These are phyloP conservation scores for Mycena kentingensis DNA, from an alignment of 768 basidiomycete genomes.

Conservation along the genomic window DNA sequence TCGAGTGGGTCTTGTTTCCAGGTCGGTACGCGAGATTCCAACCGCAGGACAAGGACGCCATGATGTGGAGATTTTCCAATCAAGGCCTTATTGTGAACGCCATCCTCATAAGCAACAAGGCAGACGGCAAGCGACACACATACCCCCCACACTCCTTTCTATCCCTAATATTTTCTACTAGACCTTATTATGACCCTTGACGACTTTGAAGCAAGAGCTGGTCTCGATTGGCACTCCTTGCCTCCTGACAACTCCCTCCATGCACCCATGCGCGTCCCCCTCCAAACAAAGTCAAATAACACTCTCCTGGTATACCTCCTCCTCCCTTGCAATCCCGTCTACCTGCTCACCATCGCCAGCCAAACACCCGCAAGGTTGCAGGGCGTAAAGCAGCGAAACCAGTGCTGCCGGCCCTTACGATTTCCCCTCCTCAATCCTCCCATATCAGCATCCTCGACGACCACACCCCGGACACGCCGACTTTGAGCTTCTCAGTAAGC, in stretches of 20 bases:
- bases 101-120: no score
- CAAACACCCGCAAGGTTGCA: neutral
- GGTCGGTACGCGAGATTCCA: no score
- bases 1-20: no score
- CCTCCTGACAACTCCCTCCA: conserved; percentile 26
- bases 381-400: conserved; percentile 6
- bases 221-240: conserved; percentile 39
- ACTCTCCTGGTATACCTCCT: conserved; percentile 28
- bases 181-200: conserved; percentile 36
- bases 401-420: neutral
- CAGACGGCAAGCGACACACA: no score
- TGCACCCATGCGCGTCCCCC: conserved; percentile 31
- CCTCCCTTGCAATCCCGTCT: conserved; percentile 27
- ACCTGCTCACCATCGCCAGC: conserved; percentile 2
- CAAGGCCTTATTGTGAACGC: no score
- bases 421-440: conserved; percentile 1
- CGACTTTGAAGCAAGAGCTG: conserved; percentile 44
- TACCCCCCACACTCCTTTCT: conserved; percentile 9
- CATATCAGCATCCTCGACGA: conserved; percentile 1
- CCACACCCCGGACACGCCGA: conserved; percentile 1
- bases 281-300: conserved; percentile 34
- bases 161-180: conserved; percentile 9
- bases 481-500: conserved; percentile 10
- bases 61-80: no score
- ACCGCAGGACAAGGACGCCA: no score